Conservation (phyloP, 805 yeast species). For the Candida corydali region DNA sequence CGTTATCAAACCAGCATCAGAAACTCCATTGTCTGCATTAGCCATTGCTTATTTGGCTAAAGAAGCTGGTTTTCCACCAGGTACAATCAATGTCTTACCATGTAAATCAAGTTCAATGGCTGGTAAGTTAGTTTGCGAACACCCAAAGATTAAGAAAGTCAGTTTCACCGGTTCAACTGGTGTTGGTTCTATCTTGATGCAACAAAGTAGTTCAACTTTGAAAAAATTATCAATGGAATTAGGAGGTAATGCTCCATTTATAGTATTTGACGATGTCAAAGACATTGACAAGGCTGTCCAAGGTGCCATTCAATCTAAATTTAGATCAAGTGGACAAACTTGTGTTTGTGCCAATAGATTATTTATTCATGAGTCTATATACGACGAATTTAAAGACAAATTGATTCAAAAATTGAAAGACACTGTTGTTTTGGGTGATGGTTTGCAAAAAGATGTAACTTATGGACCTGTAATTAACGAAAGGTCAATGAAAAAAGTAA, state of each 20-base stretch:
- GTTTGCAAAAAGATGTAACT: constrained; percentile 52
- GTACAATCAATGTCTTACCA: constrained; percentile 62
- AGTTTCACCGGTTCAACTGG: constrained; percentile 64
- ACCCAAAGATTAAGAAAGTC: constrained; percentile 46
- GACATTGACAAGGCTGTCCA: constrained; percentile 53
- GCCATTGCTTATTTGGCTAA: constrained; percentile 59
- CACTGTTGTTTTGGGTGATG: constrained; percentile 56
- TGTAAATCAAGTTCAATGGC: constrained; percentile 42
- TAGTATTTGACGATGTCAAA: constrained; percentile 54
- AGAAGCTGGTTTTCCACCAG: constrained; percentile 69
- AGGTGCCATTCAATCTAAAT: constrained; percentile 50
- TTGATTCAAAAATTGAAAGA: constrained; percentile 34
- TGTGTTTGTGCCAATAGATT: constrained; percentile 62
- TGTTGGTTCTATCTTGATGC: constrained; percentile 58
- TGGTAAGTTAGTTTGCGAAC: constrained; percentile 51
- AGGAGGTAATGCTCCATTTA: constrained; percentile 67
- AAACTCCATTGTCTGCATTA: constrained; percentile 70
- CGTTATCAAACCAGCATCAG: constrained; percentile 73
- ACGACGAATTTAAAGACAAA: constrained; percentile 44
- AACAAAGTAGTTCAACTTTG: constrained; percentile 52
- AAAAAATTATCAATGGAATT: constrained; percentile 60
- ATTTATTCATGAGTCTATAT: constrained; percentile 49
- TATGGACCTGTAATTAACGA: constrained; percentile 76
- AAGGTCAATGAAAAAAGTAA: constrained; percentile 58
- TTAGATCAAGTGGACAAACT: constrained; percentile 61